Base-by-base conservation (phyloP, 2,329 filamentous ascomycete genomes). In the Stachybotrys chlorohalonatus region DNA sequence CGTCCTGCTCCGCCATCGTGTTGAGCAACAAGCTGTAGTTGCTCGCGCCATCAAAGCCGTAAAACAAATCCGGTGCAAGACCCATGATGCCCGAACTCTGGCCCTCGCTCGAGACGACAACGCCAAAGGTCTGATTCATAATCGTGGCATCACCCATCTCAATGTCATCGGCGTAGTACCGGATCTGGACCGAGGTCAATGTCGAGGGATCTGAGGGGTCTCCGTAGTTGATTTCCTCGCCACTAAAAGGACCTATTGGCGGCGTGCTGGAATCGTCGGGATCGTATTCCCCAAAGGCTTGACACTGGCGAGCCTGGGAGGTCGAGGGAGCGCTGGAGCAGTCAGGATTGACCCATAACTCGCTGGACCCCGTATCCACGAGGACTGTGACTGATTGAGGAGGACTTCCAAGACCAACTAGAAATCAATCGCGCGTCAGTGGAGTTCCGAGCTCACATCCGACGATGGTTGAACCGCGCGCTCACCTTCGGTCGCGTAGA, bases 1-100 rank as follows among this genome's bases (percentile, higher is more conserved):
- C 60, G 15, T 73, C 74, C 58, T 80, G 73, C 0, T 67, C 61
- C 1, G 70, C 70, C 63, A 82, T 71, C 24, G 69, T 76, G 59
- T 77, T 78, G 49, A 81, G 68, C 17, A 86, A 71, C 30, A 81
- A 73, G 1, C 77, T 77, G 55, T 86, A 86, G 2, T 71, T 70
- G 47, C 63, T 53, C 3, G 62, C 39, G 47, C 61, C 57, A 11
- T 62, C 63, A 66, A 75, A 66, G 51, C 81, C 66, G 62, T 70
- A 59, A 6, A 64, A 55, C 46, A 70, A 62, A 52, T 74, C 69
- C 1, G 75, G 76, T 0, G 72, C 77, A 3, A 81, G 70, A 8
- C 79, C 79, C 47, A 81, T 65, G 55, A 82, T 80, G 30, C 78
- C 78, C 56, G 77, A 72, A 16, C 75, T 71, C 57, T 79, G 75